These are phyloP conservation scores for Hypoxylon sp. DNA, from an alignment of 2,329 filamentous ascomycete species.

Conservation along the genomic window DNA sequence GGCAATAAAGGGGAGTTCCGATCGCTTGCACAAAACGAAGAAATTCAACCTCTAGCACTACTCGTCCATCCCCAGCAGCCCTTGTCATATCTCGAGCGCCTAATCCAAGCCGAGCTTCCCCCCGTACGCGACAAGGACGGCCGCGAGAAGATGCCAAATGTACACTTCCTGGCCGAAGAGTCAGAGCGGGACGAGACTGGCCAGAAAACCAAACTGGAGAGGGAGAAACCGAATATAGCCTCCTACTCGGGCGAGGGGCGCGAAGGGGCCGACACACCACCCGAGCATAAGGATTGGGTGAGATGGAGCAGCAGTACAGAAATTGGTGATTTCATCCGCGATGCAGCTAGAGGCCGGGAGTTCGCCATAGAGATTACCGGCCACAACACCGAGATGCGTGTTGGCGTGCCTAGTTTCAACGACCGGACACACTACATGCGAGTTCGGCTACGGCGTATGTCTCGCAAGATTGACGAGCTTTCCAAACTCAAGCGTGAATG, in stretches of 20 bases:
- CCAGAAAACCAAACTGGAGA: constrained; percentile 51
- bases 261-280: constrained; percentile 63
- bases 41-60: constrained; percentile 86
- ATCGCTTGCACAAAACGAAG: constrained; percentile 68
- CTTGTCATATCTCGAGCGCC: constrained; percentile 87
- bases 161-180: constrained; percentile 86
- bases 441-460: constrained; percentile 79
- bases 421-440: constrained; percentile 93
- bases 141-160: constrained; percentile 77
- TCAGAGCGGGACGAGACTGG: constrained; percentile 72
- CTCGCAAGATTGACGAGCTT: constrained; percentile 76
- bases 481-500: constrained; percentile 85
- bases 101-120: constrained; percentile 90
- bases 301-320: constrained; percentile 92
- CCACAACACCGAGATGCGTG: constrained; percentile 73
- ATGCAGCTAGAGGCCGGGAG: constrained; percentile 86
- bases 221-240: constrained; percentile 67
- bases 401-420: constrained; percentile 88
- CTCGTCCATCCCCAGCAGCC: constrained; percentile 92
- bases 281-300: constrained; percentile 76
- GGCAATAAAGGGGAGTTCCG: constrained; percentile 55
- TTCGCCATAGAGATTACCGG: constrained; percentile 89
- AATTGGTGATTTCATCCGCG: constrained; percentile 93
- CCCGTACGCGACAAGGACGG: constrained; percentile 74
- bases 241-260: constrained; percentile 79